Evolutionary conservation across 2,329 filamentous ascomycete genomes (phyloP), one percentile per base, ranked within the genome.

Genomic region (Trichophyton schoenleinii): DNA sequence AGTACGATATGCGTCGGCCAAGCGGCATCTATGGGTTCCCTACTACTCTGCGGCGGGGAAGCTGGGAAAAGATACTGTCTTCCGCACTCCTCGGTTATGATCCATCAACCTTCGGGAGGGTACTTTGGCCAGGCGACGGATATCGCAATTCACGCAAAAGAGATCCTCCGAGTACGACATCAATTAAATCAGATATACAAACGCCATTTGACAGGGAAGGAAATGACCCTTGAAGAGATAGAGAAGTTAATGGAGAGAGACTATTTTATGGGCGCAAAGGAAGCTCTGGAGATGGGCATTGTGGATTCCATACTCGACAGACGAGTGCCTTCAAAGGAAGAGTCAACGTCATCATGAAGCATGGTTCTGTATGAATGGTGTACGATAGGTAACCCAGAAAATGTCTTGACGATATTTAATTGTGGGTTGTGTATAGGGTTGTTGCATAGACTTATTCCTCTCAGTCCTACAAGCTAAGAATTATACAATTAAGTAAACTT

Each of bases 191-290:
- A 86, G 75, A 97, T 99, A 62, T 96, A 96, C 72, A 83, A 86
- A 72, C 78, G 81, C 59, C 94, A 99, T 73, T 78, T 99, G 70
- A 96, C 91, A 2, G 72, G 74, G 68, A 87, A 84, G 73, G 80
- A 85, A 58, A 86, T 90, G 72, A 85, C 80, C 38, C 70, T 95
- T 41, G 86, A 91, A 57, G 88, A 95, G 70, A 88, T 99, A 70
- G 92, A 94, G 74, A 89, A 87, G 72, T 82, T 96, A 73, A 97
- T 99, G 92, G 94, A 99, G 78, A 80, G 94, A 62, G 94, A 99
- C 73, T 94, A 94, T 70, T 97, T 96, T 68, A 82, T 99, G 81
- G 87, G 87, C 61, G 91, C 91, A 0, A 79, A 89, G 53, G 91
- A 99, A 77, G 94, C 94, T 7, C 79, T 90, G 68, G 89, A 95